Evolutionary conservation across 495 filamentous ascomycete species (phyloP), one percentile per base, ranked within the genome.

Genomic region (Durotheca rogersii): DNA sequence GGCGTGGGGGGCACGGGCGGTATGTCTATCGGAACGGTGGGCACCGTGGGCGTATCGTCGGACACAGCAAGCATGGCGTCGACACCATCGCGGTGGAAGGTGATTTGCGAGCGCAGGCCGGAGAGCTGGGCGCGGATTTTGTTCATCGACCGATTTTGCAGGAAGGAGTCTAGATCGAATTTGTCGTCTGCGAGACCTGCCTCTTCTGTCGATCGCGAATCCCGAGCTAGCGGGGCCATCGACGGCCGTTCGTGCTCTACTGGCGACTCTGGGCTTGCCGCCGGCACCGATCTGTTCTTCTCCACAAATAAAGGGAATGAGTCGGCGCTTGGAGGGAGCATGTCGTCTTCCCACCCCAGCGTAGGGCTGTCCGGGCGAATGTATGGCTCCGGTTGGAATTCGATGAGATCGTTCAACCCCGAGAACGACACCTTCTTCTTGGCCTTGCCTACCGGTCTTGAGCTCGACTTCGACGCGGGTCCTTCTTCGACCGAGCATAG

Each of bases 381-480:
- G 14, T 69, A 60, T 7, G 75, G 73, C 47, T 75, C 71, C 0
- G 63, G 53, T 18, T 62, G 47, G 46, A 67, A 62, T 37, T 62
- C 60, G 32, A 65, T 53, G 17, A 66, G 53, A 34, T 71, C 61
- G 2, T 70, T 58, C 6, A 71, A 59, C 29, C 71, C 63, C 4
- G 70, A 77, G 55, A 80, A 79, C 4, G 76, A 77, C 0, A 81
- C 77, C 57, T 75, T 77, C 65, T 79, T 81, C 51, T 74, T 77
- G 4, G 62, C 45, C 23, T 61, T 66, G 14, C 35, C 47, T 18
- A 11, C 34, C 4, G 33, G 14, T 21, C 32, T 51, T 11, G 58
- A 46, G 21, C 31, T 50, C 25, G 42, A 11, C 10, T 58, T 63
- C 25, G 51, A 44, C 19, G 47, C 40, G 12, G 52, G 9, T 20